These are phyloP conservation scores for Lachnellula suecica DNA, from an alignment of 2,329 filamentous ascomycete species.

Conservation along the genomic window DNA sequence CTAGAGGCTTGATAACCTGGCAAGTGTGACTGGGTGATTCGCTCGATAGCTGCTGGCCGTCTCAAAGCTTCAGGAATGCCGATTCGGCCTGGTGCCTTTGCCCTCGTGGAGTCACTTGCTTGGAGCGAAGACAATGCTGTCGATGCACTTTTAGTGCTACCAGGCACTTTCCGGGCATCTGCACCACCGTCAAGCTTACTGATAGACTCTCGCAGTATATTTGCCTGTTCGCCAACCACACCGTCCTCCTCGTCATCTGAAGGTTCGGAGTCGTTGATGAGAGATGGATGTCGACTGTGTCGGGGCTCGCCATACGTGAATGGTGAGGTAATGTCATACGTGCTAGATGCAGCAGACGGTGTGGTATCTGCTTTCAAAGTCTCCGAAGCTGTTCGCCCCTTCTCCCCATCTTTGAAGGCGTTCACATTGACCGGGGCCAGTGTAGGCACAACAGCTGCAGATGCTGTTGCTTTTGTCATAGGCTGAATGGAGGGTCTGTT, in stretches of 20 bases:
- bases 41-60: conserved; percentile 33
- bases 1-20: conserved; percentile 49
- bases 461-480: conserved; percentile 31
- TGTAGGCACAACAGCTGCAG: conserved; percentile 37
- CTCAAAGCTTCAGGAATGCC: conserved; percentile 31
- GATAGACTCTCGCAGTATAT: conserved; percentile 6
- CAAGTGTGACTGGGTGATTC: conserved; percentile 44
- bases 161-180: conserved; percentile 32
- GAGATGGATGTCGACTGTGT: conserved; percentile 14
- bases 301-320: conserved; percentile 19
- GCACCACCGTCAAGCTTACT: conserved; percentile 22
- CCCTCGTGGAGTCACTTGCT: conserved; percentile 31
- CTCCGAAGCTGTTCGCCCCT: conserved; percentile 35
- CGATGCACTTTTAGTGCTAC: conserved; percentile 29
- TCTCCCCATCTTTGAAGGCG: conserved; percentile 48
- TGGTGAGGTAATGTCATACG: conserved; percentile 12
- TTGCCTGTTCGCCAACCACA: conserved; percentile 6
- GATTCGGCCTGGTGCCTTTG: conserved; percentile 21
- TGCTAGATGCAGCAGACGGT: conserved; percentile 3
- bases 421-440: conserved; percentile 50
- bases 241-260: conserved; percentile 18
- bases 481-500: conserved; percentile 29
- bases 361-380: conserved; percentile 20
- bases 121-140: conserved; percentile 30
- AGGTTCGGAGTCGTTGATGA: conserved; percentile 21